Percentiles rank a stretch among this genome's conserved stretches.
These are phyloP conservation scores for Dactylellina parvicollis DNA, from an alignment of 2,329 filamentous ascomycete genomes.

Conservation along the genomic window DNA sequence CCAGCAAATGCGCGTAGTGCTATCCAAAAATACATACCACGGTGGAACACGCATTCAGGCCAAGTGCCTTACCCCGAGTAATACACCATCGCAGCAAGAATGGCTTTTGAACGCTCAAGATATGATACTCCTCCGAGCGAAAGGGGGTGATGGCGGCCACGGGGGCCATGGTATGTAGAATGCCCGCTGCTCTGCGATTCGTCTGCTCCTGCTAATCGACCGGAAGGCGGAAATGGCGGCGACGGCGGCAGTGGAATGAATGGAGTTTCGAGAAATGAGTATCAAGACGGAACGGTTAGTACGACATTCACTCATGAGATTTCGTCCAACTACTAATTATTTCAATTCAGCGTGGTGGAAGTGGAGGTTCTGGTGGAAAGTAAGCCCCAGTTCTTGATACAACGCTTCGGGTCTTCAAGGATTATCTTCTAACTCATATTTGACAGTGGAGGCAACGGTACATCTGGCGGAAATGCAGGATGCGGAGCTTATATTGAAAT, in stretches of 20 bases:
- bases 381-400: background rate
- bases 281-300: constrained; percentile 24
- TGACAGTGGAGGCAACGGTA: constrained; percentile 24
- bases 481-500: constrained; percentile 31
- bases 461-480: constrained; percentile 17
- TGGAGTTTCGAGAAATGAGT: constrained; percentile 10
- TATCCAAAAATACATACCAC: background rate
- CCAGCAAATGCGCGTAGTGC: constrained; percentile 11
- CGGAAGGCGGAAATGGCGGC: constrained; percentile 21
- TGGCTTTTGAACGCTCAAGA: constrained; percentile 17
- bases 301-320: background rate
- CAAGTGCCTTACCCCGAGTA: constrained; percentile 21
- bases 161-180: constrained; percentile 7
- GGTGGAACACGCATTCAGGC: constrained; percentile 4
- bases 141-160: constrained; percentile 17
- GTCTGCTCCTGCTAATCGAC: background rate
- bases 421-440: background rate
- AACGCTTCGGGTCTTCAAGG: background rate
- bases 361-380: constrained; percentile 22
- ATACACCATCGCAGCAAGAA: constrained; percentile 27
- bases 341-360: constrained; percentile 8
- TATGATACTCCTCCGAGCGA: constrained; percentile 29
- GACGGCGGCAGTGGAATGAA: constrained; percentile 23
- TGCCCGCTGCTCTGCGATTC: too few species aligned
- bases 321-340: background rate